Percentiles rank a stretch among this genome's conserved stretches.
Evolutionary conservation across 768 basidiomycete genomes (phyloP).

Genomic region (Hygrocybe punicea): DNA sequence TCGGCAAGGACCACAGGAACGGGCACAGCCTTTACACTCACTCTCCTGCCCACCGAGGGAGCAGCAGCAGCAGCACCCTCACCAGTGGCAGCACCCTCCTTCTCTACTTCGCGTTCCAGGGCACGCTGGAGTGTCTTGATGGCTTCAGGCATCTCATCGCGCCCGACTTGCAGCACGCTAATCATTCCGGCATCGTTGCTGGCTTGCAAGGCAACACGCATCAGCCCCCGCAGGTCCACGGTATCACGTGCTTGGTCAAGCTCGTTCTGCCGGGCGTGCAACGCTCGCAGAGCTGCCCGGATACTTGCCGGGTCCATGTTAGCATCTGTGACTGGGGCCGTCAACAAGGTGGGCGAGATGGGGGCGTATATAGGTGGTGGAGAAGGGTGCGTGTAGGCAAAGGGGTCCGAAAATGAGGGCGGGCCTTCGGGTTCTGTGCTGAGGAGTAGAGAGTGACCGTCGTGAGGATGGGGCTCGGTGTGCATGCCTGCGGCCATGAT

Average conservation of each 20-base stretch:
- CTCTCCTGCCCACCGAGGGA: slow-evolving; percentile 9
- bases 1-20: background rate
- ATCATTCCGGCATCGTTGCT: slow-evolving; percentile 65
- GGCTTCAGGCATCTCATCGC: slow-evolving; percentile 74
- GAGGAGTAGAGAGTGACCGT: slow-evolving; percentile 9
- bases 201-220: slow-evolving; percentile 54
- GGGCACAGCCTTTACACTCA: slow-evolving; percentile 5
- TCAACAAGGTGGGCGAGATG: background rate
- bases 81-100: slow-evolving; percentile 6
- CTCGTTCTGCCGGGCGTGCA: slow-evolving; percentile 40
- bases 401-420: slow-evolving; percentile 4
- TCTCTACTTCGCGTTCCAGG: slow-evolving; percentile 47
- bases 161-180: slow-evolving; percentile 54
- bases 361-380: background rate
- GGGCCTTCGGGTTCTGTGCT: background rate
- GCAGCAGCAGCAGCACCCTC: slow-evolving; percentile 1
- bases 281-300: slow-evolving; percentile 9
- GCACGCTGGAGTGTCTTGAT: slow-evolving; percentile 75
- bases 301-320: background rate
- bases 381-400: background rate
- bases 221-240: slow-evolving; percentile 53
- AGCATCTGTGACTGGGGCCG: slow-evolving; percentile 1
- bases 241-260: slow-evolving; percentile 52
- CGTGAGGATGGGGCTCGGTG: slow-evolving; percentile 2
- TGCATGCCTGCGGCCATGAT: slow-evolving; percentile 16